Conservation (phyloP, 1,284 basidiomycete genomes). For the Fomitopsis schrenkii region DNA sequence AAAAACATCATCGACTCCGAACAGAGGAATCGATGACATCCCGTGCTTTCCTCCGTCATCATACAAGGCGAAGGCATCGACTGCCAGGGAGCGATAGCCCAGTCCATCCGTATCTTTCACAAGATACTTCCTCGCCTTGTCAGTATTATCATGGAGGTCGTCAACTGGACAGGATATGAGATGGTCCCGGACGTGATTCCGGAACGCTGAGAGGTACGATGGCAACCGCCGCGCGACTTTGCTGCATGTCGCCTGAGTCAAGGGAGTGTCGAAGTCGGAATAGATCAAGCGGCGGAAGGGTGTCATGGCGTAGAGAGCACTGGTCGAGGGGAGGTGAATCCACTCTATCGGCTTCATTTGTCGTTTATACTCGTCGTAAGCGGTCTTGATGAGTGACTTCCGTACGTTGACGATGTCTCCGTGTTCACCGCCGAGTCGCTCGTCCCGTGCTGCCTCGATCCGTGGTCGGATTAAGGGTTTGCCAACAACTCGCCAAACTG, state of each 20-base stretch:
- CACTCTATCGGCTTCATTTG: not conserved
- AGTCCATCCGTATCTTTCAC: no score
- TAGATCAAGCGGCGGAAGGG: not conserved
- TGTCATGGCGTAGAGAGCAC: not conserved
- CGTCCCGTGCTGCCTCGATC: not conserved
- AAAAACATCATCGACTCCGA: no score
- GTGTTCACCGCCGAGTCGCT: not conserved
- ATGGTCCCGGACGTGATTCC: not conserved
- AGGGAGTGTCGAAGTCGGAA: not conserved
- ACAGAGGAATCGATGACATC: no score
- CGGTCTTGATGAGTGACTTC: not conserved
- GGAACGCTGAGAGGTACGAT: not conserved
- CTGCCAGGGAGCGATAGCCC: no score
- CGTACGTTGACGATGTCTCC: not conserved
- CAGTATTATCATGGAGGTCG: no score
- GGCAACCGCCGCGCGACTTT: not conserved
- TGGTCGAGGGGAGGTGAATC: not conserved
- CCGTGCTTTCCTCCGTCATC: no score
- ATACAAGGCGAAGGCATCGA: no score
- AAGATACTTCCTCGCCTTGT: no score
- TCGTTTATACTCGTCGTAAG: not conserved
- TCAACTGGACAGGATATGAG: not conserved
- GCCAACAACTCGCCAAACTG: not conserved
- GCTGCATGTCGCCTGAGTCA: not conserved
- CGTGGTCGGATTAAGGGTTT: not conserved